Base-by-base conservation (phyloP, 2,329 filamentous ascomycete species). In the Lasiodiplodia hormozganensis region DNA sequence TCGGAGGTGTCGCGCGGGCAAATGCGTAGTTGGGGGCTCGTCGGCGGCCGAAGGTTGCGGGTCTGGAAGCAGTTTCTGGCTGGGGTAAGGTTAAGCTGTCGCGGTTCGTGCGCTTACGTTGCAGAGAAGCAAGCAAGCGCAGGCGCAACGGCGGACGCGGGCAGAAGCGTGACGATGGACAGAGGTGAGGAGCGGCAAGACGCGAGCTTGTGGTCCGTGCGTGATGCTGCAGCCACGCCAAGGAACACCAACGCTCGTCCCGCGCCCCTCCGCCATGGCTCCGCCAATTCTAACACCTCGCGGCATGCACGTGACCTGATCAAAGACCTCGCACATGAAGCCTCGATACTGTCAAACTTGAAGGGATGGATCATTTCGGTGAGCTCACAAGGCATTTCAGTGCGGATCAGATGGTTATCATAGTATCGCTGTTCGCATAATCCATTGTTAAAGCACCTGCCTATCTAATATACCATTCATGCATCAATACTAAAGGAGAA, bases 131-230 rank as follows among this genome's bases (percentile, higher is more conserved):
- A 38, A 64, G 47, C 60, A 64, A 52, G 60, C 47, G 60, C 47
- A 36, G 47, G 43, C 31, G 28, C 40, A 34, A 52, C 23, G 43
- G 60, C 60, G 47, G 25, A 21, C 60, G 18, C 43, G 43, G 4
- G 43, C 28, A 52, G 14, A 62, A 28, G 43, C 58, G 60, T 52
- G 60, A 64, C 60, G 60, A 49, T 52, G 47, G 47, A 4, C 60
- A 64, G 60, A 64, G 60, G 40, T 52, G 60, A 64, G 51, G 60
- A 52, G 58, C 25, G 34, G 58, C 43, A 6, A 38, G 47, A 49
- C 47, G 58, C 38, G 47, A 52, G 43, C 60, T n/a, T 11, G 3
- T 52, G 60, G 60, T 25, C 31, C 60, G 60, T 64, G 60, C 60
- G 10, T 11, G 18, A 14, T 56, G 28, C 54, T 38, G 40, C 40